Base-by-base conservation (phyloP, 768 basidiomycete genomes). In the Aureoboletus auriporus region DNA sequence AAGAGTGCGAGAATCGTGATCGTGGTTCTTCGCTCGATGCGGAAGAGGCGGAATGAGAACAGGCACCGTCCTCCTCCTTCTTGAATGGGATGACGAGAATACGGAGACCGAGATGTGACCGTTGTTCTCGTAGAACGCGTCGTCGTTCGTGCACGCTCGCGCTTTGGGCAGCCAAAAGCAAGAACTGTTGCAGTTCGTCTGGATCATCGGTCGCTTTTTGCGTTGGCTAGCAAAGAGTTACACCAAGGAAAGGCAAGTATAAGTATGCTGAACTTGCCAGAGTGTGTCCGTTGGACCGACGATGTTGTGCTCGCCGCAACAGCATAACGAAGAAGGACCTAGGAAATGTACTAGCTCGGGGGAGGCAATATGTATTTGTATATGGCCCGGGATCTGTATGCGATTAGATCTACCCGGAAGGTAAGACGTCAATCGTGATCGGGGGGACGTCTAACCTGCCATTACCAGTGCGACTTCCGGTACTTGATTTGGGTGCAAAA, bases 1-100 rank as follows among this genome's bases (percentile, higher is more conserved):
- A 34, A 3, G 60, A 61, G 36, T 49, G 42, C 34, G 60, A 61
- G 29, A 61, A 61, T 7, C 60, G 57, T 27, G 60, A 61, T 7
- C 50, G 51, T 30, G 60, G 60, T 20, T 59, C 54, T 23, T 56
- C 56, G 12, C 40, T 50, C 1, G 53, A 62, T 4, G 39, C 48
- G 30, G 8, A 31, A 11, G 27, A 4, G 2, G 52, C 45, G 30
- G 17, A 12, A 31, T 17, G 30, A 13, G 16, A 20, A 6, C 7
- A 23, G 20, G 20, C 20, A 23, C 20, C 20, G 20, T 23, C 20
- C 20, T 23, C 20, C 20, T 23, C 20, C 20, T 23, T 23, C 20
- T 23, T 23, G 20, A 23, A 4, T 13, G 55, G 42, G n/a, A 51
- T 36, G 17, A 56, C 17, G 46, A 56, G 45, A 16, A 42, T 11